Conservation (phyloP, 768 basidiomycete genomes). For the Leccinum incarnatum region DNA sequence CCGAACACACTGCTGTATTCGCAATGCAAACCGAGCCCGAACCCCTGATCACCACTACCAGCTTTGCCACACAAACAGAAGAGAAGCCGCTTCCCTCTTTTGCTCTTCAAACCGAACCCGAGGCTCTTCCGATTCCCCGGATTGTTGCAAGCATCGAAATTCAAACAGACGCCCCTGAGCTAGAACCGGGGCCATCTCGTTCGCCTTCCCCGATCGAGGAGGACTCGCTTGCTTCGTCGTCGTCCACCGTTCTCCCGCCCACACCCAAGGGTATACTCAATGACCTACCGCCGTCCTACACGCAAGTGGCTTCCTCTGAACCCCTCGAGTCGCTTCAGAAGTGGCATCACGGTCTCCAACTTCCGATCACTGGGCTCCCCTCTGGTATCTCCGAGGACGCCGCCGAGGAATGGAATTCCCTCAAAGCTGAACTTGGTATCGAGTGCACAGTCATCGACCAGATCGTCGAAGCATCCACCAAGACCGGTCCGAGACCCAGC, state of each 20-base stretch:
- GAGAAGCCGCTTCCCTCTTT: slow-evolving; percentile 20
- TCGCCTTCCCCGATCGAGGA: slow-evolving; percentile 46
- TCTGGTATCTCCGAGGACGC: slow-evolving; percentile 66
- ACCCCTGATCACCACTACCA: slow-evolving; percentile 43
- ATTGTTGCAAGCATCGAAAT: slow-evolving; percentile 51
- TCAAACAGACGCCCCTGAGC: slow-evolving; percentile 54
- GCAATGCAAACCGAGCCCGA: slow-evolving; percentile 63
- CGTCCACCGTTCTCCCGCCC: slow-evolving; percentile 68
- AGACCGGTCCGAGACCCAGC: slow-evolving; percentile 32
- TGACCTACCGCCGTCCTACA: slow-evolving; percentile 76
- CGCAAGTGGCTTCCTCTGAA: slow-evolving; percentile 50
- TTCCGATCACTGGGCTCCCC: slow-evolving; percentile 41
- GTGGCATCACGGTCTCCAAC: slow-evolving; percentile 62
- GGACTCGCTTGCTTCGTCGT: slow-evolving; percentile 67
- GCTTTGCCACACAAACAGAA: slow-evolving; percentile 61
- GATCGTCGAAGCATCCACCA: slow-evolving; percentile 44
- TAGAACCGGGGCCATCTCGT: slow-evolving; percentile 34
- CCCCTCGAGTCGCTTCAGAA: slow-evolving; percentile 61
- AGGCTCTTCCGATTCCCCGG: slow-evolving; percentile 30
- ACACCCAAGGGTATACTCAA: slow-evolving; percentile 54
- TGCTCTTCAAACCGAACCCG: slow-evolving; percentile 40
- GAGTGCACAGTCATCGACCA: slow-evolving; percentile 77
- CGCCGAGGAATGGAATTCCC: slow-evolving; percentile 71
- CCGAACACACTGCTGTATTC: slow-evolving; percentile 45
- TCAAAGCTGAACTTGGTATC: slow-evolving; percentile 78